These are phyloP conservation scores for Solanum clarkiae DNA, from an alignment of 257 asterid genomes.

Conservation along the genomic window DNA sequence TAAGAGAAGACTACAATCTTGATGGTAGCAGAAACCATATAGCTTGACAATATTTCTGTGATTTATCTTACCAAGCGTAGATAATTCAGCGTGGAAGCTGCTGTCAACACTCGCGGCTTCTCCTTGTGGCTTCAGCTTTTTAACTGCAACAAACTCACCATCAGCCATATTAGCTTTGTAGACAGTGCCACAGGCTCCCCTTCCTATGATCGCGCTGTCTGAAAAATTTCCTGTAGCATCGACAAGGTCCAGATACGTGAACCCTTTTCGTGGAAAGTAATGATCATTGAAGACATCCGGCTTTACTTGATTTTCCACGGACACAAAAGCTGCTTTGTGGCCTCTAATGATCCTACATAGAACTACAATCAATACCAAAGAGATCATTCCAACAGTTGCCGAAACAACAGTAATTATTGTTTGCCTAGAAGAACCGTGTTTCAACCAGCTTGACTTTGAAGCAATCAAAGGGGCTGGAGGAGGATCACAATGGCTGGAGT, in stretches of 20 bases:
- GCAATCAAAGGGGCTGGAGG: slow-evolving; percentile 10
- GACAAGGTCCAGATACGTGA: slow-evolving; percentile 58
- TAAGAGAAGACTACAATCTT: slow-evolving; percentile 59
- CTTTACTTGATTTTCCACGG: slow-evolving; percentile 29
- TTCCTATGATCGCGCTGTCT: slow-evolving; percentile 46
- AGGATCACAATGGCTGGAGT: slow-evolving; percentile 24
- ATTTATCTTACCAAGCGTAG: slow-evolving; percentile 69
- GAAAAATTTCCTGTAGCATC: slow-evolving; percentile 69
- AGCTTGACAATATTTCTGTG: slow-evolving; percentile 74
- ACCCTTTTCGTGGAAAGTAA: slow-evolving; percentile 61
- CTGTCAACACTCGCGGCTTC: slow-evolving; percentile 51
- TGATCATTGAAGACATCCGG: slow-evolving; percentile 38
- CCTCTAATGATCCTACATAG: slow-evolving; percentile 46
- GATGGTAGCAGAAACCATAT: slow-evolving; percentile 64
- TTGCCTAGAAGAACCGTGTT: slow-evolving; percentile 27
- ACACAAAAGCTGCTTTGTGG: slow-evolving; percentile 16
- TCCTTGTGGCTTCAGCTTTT: slow-evolving; percentile 45
- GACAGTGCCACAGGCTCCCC: slow-evolving; percentile 83
- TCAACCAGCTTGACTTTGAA: slow-evolving; percentile 30
- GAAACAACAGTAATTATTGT: slow-evolving; percentile 51
- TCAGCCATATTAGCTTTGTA: slow-evolving; percentile 58
- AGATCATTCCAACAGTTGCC: slow-evolving; percentile 34
- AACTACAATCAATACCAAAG: slow-evolving; percentile 36
- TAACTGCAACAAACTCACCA: slow-evolving; percentile 70
- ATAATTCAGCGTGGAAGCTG: slow-evolving; percentile 81